Percentiles rank a stretch among this genome's conserved stretches.
Conservation (phyloP, 441 rosid species). For the Gossypium armourianum region DNA sequence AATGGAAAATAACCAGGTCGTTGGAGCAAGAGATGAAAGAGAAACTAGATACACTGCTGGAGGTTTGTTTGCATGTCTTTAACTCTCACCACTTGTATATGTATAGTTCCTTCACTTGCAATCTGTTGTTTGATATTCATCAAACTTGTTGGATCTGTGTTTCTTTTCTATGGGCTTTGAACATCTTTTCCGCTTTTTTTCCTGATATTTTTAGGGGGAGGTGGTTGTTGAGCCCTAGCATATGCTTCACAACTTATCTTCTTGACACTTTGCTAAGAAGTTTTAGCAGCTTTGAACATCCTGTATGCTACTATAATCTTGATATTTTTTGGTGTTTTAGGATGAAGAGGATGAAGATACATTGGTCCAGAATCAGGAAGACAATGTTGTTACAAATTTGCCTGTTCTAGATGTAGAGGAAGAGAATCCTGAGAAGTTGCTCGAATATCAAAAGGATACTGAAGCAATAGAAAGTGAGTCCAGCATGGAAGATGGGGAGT, state of each 20-base stretch:
- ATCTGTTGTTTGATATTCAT: background rate
- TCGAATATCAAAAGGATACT: conserved; percentile 25
- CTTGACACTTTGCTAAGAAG: background rate
- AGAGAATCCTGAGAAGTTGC: conserved; percentile 19
- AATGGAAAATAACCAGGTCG: conserved; percentile 35
- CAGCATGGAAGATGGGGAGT: conserved; percentile 31
- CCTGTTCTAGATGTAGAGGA: conserved; percentile 19
- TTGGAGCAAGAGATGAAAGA: conserved; percentile 56
- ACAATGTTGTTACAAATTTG: conserved; percentile 18
- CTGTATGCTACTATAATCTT: background rate
- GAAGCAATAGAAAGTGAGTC: conserved; percentile 23
- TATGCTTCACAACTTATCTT: background rate
- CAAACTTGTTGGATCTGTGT: background rate
- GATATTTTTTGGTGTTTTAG: conserved; percentile 16
- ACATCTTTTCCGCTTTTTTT: background rate
- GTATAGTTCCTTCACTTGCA: background rate
- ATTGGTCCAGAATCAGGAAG: conserved; percentile 22
- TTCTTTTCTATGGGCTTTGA: conserved; percentile 2
- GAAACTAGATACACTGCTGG: conserved; percentile 28
- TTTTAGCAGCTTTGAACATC: conserved; percentile 1
- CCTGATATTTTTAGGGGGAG: background rate
- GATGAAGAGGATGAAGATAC: conserved; percentile 21
- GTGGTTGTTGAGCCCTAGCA: background rate
- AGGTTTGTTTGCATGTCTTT: conserved; percentile 36
- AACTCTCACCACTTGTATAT: background rate